Conservation (phyloP, 352 stramenopile species). For the Hyphochytrium catenoides region DNA sequence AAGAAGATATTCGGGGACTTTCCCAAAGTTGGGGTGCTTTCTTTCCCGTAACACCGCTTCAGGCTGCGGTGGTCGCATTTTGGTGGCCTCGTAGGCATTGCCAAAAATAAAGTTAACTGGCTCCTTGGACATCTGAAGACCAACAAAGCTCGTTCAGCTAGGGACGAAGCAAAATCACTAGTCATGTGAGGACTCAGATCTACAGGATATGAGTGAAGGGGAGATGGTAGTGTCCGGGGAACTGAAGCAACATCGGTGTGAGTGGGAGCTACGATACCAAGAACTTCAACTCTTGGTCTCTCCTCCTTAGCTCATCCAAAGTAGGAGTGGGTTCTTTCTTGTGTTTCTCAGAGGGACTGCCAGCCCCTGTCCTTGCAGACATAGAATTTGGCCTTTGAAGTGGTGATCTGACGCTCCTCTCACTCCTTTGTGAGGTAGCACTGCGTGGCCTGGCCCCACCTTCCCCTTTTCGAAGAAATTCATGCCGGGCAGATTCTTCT, state of each 20-base stretch:
- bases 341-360: no score
- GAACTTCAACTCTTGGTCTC: slow-evolving; percentile 17
- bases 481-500: no score
- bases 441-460: no score
- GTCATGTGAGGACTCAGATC: not conserved
- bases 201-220: slow-evolving; percentile 8
- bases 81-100: slow-evolving; percentile 51
- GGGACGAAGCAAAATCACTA: not conserved
- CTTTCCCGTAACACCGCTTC: slow-evolving; percentile 4
- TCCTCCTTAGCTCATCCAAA: slow-evolving; percentile 19
- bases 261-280: no score
- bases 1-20: slow-evolving; percentile 35
- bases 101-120: slow-evolving; percentile 30
- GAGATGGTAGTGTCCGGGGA: no score
- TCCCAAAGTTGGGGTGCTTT: slow-evolving; percentile 20
- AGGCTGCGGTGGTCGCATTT: slow-evolving; percentile 12
- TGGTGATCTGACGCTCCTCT: no score
- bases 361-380: no score
- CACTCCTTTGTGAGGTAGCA: no score
- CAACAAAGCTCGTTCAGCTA: slow-evolving; percentile 3
- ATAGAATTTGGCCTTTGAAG: no score
- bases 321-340: slow-evolving; percentile 23
- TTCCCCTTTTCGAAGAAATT: no score
- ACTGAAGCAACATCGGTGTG: no score
- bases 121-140: slow-evolving; percentile 24